phyloP scores from a whole-genome alignment of 164 flowering plant genomes.

The Stephania yunnanensis region DNA sequence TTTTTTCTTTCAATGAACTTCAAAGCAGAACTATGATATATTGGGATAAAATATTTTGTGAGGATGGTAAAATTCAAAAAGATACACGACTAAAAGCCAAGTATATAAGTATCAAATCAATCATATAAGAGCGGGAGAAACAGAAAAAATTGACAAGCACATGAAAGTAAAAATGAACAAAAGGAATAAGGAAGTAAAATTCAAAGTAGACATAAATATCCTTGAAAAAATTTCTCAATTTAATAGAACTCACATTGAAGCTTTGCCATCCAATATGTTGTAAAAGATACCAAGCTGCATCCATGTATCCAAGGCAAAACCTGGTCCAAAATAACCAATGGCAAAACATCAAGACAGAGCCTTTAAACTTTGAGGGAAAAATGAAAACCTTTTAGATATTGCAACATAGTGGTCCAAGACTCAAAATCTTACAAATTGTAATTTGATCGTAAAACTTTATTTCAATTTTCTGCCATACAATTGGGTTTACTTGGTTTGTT shows the following conservation, averaged over 20 bases:
- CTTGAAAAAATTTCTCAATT: neutral
- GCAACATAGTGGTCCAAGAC: no score
- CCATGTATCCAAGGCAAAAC: constrained; percentile 53
- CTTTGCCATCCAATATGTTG: constrained; percentile 38
- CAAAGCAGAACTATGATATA: no score
- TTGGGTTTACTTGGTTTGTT: neutral
- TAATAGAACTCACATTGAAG: constrained; percentile 55
- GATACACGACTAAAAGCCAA: neutral
- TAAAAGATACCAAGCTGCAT: constrained; percentile 55
- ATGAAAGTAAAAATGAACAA: neutral
- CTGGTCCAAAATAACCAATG: constrained; percentile 23
- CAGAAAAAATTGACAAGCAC: neutral
- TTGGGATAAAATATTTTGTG: no score
- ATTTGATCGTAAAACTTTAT: no score
- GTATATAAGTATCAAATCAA: neutral
- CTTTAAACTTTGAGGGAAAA: neutral
- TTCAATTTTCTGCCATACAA: neutral
- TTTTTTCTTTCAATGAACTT: no score
- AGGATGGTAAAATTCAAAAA: no score
- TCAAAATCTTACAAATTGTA: no score
- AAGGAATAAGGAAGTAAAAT: no score
- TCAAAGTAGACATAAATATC: neutral
- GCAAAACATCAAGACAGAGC: neutral
- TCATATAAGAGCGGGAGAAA: neutral
- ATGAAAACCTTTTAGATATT: neutral